Conservation (phyloP, 768 basidiomycete species). For the Cystobasidium tubakii region DNA sequence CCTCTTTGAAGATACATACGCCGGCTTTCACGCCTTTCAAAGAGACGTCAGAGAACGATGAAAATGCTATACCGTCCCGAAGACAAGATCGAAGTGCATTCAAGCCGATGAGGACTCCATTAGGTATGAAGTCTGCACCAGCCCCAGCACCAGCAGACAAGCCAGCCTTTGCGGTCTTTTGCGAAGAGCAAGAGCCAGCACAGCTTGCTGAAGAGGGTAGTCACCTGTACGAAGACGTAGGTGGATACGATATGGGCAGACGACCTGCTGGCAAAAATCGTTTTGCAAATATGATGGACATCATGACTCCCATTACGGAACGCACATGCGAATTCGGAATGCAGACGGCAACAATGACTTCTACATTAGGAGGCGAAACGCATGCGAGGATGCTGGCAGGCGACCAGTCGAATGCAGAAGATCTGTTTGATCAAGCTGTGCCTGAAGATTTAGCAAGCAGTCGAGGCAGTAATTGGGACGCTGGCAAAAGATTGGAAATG, state of each 20-base stretch:
- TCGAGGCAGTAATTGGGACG: slow-evolving; percentile 23
- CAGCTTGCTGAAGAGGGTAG: neutral
- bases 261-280: slow-evolving; percentile 39
- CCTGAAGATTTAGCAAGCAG: slow-evolving; percentile 22
- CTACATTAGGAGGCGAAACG: neutral
- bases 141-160: slow-evolving; percentile 6
- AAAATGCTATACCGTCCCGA: slow-evolving; percentile 32
- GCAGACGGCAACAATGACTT: slow-evolving; percentile 21
- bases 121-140: slow-evolving; percentile 24
- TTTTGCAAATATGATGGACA: slow-evolving; percentile 58
- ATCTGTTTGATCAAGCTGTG: neutral
- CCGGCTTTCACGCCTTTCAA: slow-evolving; percentile 14
- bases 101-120: slow-evolving; percentile 45
- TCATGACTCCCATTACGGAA: slow-evolving; percentile 98
- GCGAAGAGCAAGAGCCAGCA: neutral
- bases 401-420: slow-evolving; percentile 51
- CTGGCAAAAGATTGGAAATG: neutral
- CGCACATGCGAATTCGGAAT: slow-evolving; percentile 75
- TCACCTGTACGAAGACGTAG: neutral
- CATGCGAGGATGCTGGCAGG: slow-evolving; percentile 23
- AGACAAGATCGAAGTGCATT: slow-evolving; percentile 42
- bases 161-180: slow-evolving; percentile 12
- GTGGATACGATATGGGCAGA: slow-evolving; percentile 43
- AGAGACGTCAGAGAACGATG: neutral
- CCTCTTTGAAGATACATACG: neutral